phyloP scores from a whole-genome alignment of 148 eudicot genomes.

The Bassia scoparia region DNA sequence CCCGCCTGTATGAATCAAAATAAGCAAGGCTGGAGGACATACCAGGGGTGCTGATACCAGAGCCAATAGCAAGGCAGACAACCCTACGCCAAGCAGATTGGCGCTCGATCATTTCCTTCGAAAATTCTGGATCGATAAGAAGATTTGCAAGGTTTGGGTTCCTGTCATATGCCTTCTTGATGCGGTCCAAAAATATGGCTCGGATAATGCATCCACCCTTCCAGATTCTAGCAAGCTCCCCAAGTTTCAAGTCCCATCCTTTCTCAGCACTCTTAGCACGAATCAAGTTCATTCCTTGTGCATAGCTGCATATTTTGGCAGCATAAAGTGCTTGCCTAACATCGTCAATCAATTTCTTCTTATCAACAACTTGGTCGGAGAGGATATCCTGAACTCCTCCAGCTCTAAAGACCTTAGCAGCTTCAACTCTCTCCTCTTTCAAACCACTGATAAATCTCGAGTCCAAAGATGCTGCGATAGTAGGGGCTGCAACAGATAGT shows the following conservation, averaged over 20 bases:
- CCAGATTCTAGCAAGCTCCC: constrained; percentile 93
- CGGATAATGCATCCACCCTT: constrained; percentile 93
- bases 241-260: constrained; percentile 77
- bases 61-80: constrained; percentile 66
- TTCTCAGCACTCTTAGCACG: constrained; percentile 76
- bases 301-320: constrained; percentile 81
- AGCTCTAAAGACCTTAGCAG: constrained; percentile 66
- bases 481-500: constrained; percentile 76
- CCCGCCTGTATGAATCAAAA: constrained; percentile 88
- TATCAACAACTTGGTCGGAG: constrained; percentile 62
- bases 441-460: constrained; percentile 83
- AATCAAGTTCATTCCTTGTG: constrained; percentile 88
- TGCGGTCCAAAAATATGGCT: constrained; percentile 86
- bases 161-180: constrained; percentile 85
- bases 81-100: constrained; percentile 85
- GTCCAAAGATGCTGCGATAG: constrained; percentile 81
- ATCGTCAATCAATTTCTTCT: constrained; percentile 65
- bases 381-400: constrained; percentile 51
- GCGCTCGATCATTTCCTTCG: constrained; percentile 71
- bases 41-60: constrained; percentile 89
- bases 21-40: constrained; percentile 97
- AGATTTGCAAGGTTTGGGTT: constrained; percentile 70
- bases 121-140: constrained; percentile 78
- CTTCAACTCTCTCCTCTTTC: constrained; percentile 78
- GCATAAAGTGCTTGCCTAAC: constrained; percentile 82